Percentiles rank a stretch among this genome's conserved stretches.
phyloP scores from a whole-genome alignment of 495 filamentous ascomycete species.

The Talaromyces adpressus region DNA sequence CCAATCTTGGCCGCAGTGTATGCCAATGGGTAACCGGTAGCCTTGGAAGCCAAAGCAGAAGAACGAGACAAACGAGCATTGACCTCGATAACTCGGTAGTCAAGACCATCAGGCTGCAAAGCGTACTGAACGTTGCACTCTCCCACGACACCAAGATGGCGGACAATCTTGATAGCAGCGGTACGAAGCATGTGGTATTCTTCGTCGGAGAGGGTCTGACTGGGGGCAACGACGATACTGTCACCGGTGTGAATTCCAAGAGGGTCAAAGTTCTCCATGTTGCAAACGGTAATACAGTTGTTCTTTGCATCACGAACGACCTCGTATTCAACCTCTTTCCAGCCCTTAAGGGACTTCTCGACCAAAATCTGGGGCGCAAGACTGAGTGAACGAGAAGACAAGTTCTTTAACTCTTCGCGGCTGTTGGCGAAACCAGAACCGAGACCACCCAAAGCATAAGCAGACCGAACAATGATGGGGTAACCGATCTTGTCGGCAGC shows the following conservation, averaged over 20 bases:
- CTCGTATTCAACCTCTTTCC: slow-evolving; percentile 98
- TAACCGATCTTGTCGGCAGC: slow-evolving; percentile 86
- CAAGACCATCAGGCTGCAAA: slow-evolving; percentile 85
- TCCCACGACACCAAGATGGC: slow-evolving; percentile 90
- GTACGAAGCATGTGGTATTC: slow-evolving; percentile 99
- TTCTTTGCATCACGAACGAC: slow-evolving; percentile 89
- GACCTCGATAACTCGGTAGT: slow-evolving; percentile 97
- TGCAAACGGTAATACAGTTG: slow-evolving; percentile 98
- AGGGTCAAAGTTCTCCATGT: slow-evolving; percentile 99
- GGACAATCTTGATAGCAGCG: slow-evolving; percentile 91
- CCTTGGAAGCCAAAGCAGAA: slow-evolving; percentile 92
- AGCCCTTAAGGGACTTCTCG: slow-evolving; percentile 98
- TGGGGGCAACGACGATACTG: slow-evolving; percentile 93
- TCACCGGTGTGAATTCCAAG: slow-evolving; percentile 95
- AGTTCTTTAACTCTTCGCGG: slow-evolving; percentile 82
- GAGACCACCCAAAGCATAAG: slow-evolving; percentile 90
- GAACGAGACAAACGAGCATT: slow-evolving; percentile 94
- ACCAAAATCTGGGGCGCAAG: slow-evolving; percentile 96
- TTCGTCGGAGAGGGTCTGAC: slow-evolving; percentile 91
- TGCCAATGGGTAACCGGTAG: slow-evolving; percentile 91
- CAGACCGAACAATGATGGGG: slow-evolving; percentile 94
- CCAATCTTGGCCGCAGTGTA: slow-evolving; percentile 98
- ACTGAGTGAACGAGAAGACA: slow-evolving; percentile 87
- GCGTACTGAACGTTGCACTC: slow-evolving; percentile 99
- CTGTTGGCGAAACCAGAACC: slow-evolving; percentile 97